A percentile compares a stretch with the other conserved stretches of the same genome.
Evolutionary conservation across 768 basidiomycete species (phyloP).

Genomic region (Naganishia antarctica): DNA sequence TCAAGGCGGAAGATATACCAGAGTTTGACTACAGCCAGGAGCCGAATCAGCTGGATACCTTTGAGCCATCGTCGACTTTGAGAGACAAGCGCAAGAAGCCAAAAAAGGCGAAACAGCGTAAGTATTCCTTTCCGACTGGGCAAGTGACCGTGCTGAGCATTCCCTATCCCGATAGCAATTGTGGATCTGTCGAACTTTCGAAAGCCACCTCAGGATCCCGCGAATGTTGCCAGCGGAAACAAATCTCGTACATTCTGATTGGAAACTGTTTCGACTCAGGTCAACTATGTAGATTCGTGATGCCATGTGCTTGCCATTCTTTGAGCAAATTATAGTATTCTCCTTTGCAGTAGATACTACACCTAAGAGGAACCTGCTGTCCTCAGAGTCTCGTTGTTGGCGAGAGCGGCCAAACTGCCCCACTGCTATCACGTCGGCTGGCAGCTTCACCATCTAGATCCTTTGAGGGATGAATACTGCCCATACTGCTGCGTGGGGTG

Average conservation of each 20-base stretch:
- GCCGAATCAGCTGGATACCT: conserved; percentile 66
- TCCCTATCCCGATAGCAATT: conserved; percentile 15
- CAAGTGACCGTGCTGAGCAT: not conserved
- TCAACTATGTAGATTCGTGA: no score
- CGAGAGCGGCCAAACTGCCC: not conserved
- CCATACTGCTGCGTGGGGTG: conserved; percentile 4
- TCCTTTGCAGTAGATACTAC: not conserved
- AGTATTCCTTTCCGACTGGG: conserved; percentile 4
- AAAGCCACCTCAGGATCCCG: conserved; percentile 30
- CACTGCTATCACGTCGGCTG: not conserved
- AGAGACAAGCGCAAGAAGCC: conserved; percentile 49
- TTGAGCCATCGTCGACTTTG: conserved; percentile 46
- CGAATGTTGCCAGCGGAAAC: conserved; percentile 43
- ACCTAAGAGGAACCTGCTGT: not conserved
- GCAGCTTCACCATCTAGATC: not conserved
- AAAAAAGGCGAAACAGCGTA: conserved; percentile 52
- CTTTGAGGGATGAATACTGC: not conserved
- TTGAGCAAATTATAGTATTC: no score
- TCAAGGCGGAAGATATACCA: conserved; percentile 47
- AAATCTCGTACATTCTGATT: conserved; percentile 43
- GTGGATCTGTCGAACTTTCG: conserved; percentile 30
- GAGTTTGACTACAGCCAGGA: conserved; percentile 66
- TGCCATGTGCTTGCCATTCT: no score
- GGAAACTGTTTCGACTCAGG: not conserved
- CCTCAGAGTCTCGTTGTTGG: not conserved